phyloP scores from a whole-genome alignment of 2,329 filamentous ascomycete species.

The Scedosporium aurantiacum region DNA sequence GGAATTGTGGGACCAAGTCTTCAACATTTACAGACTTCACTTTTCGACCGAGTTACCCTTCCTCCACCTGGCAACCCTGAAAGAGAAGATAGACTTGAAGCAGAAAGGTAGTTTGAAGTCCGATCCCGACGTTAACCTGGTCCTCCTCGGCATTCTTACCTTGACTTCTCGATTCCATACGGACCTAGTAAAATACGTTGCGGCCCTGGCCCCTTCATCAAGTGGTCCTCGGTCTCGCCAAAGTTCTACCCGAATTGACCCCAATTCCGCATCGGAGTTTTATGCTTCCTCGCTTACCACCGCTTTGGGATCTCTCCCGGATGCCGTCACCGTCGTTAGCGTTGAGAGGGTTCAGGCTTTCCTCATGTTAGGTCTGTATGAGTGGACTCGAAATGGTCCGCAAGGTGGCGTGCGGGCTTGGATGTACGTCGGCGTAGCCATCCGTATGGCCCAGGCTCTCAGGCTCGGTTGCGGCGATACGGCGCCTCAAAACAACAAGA shows the following conservation, averaged over 20 bases:
- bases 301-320: slow-evolving; percentile 36
- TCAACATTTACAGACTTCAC: slow-evolving; percentile 59
- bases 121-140: slow-evolving; percentile 39
- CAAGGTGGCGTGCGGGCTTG: slow-evolving; percentile 49
- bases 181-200: slow-evolving; percentile 44
- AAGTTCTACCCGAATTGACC: slow-evolving; percentile 27
- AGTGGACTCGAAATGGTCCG: slow-evolving; percentile 53
- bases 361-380: slow-evolving; percentile 60
- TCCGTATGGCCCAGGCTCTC: slow-evolving; percentile 51
- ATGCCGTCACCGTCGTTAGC: slow-evolving; percentile 37
- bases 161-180: slow-evolving; percentile 59
- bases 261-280: slow-evolving; percentile 49
- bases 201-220: slow-evolving; percentile 22
- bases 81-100: slow-evolving; percentile 33
- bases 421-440: slow-evolving; percentile 54
- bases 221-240: slow-evolving; percentile 22
- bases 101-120: slow-evolving; percentile 29
- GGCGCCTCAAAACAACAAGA: not conserved
- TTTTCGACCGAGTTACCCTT: slow-evolving; percentile 65
- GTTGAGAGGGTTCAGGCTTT: slow-evolving; percentile 56
- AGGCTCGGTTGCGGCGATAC: slow-evolving; percentile 47
- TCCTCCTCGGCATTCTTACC: slow-evolving; percentile 56
- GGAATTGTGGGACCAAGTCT: slow-evolving; percentile 57
- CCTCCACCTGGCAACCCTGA: slow-evolving; percentile 54
- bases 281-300: slow-evolving; percentile 49